Base-by-base conservation (phyloP, 768 basidiomycete genomes). In the Tylopilus balloui region DNA sequence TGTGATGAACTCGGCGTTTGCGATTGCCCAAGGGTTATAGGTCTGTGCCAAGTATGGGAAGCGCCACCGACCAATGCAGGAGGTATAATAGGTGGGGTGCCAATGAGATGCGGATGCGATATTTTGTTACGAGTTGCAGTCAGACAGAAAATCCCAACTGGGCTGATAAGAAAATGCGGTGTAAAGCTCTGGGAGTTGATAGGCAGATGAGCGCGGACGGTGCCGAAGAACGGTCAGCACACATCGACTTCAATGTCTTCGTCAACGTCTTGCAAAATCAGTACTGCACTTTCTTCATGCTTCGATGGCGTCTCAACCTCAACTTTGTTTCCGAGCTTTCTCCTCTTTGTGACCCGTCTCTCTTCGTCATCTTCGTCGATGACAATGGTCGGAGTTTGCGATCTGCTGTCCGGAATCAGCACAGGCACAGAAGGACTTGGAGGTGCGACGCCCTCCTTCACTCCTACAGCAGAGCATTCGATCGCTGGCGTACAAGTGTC, bases 351-450 rank as follows among this genome's bases (percentile, higher is more conserved):
- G 24, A 69, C 74, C 37, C 83, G 81, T 29, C 72, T 75, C 38
- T 79, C 74, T 32, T 78, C 75, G 28, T 57, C 53, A 21, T 77
- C 77, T 46, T 84, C 83, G n/a, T 86, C 71, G 31, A 69, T 84
- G 27, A 83, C 71, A 38, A 86, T 70, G 28, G 82, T 77, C n/a
- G 83, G 78, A 75, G 15, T 73, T 72, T 15, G 73, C 50, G 55
- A 71, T 32, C 60, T 63, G 42, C 23, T 40, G 45, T 31, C 55
- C 34, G 20, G 50, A 56, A 69, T 62, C 56, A 71, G 69, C 6
- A 67, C 68, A 46, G 71, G 67, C 0, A 64, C 63, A 12, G 69
- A 60, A 6, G 69, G 56, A 21, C 51, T 56, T 52, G 40, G 48
- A 42, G 21, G 43, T 21, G 58, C 51, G 21, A 57, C 31, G n/a